A percentile compares a stretch with the other conserved stretches of the same genome.
phyloP scores from a whole-genome alignment of 352 stramenopile genomes.

The Pythium phragmitis region DNA sequence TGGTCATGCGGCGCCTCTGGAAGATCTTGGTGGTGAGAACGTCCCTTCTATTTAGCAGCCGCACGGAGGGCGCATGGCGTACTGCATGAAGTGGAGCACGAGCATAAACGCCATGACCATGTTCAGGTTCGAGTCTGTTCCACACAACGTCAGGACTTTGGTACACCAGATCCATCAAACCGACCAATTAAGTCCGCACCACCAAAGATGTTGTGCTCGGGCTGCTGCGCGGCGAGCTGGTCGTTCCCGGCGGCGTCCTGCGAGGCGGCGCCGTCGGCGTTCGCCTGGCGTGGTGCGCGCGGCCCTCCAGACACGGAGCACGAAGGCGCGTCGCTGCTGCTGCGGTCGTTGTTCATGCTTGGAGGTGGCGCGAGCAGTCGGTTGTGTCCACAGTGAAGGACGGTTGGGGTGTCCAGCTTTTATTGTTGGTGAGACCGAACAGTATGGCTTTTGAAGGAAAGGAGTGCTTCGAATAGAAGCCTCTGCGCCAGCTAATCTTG shows the following conservation, averaged over 20 bases:
- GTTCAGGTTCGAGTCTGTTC: slow-evolving; percentile 80
- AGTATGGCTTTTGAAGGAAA: slow-evolving; percentile 27
- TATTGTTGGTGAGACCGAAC: background rate
- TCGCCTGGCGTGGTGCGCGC: slow-evolving; percentile 22
- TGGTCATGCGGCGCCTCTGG: background rate
- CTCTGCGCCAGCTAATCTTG: slow-evolving; percentile 13
- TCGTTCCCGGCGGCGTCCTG: slow-evolving; percentile 23
- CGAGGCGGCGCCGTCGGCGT: slow-evolving; percentile 19
- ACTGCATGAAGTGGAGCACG: slow-evolving; percentile 86
- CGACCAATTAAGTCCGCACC: slow-evolving; percentile 37
- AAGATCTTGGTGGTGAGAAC: background rate
- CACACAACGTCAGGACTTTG: background rate
- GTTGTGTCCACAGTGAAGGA: background rate
- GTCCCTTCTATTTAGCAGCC: slow-evolving; percentile 48
- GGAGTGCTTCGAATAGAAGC: slow-evolving; percentile 15
- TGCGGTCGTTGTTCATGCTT: slow-evolving; percentile 27
- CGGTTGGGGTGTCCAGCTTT: background rate
- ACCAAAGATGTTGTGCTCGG: slow-evolving; percentile 84
- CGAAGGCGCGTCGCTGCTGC: slow-evolving; percentile 27
- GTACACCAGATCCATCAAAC: background rate
- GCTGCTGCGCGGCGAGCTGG: slow-evolving; percentile 22
- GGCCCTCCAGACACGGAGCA: slow-evolving; percentile 37
- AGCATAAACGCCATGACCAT: slow-evolving; percentile 85
- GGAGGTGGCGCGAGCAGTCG: background rate
- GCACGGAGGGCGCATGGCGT: slow-evolving; percentile 81